phyloP scores from a whole-genome alignment of 257 asterid genomes.

The Solanum lignicaule region DNA sequence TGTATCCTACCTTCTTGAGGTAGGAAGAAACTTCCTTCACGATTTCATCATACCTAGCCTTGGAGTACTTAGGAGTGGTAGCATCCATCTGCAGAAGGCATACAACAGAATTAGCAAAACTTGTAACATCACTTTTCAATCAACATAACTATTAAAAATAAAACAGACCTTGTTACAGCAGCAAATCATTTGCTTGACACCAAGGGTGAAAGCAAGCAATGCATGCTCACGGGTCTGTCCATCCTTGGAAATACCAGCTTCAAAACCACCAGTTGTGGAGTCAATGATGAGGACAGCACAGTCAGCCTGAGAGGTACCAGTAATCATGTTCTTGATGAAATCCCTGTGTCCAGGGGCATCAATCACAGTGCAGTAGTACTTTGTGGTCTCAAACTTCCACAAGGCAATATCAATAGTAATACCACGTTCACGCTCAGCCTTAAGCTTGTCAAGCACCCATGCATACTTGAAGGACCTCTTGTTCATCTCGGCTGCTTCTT shows the following conservation, averaged over 20 bases:
- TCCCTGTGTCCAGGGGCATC: conserved; percentile 93
- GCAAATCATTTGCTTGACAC: conserved; percentile 77
- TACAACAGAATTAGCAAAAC: not conserved
- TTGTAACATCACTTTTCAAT: not conserved
- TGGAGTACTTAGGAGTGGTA: conserved; percentile 55
- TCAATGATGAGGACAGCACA: conserved; percentile 79
- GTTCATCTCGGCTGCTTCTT: conserved; percentile 71
- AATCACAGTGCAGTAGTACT: conserved; percentile 86
- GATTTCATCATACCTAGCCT: conserved; percentile 49
- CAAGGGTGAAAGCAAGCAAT: conserved; percentile 75
- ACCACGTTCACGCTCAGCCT: conserved; percentile 97
- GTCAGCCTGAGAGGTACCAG: conserved; percentile 85
- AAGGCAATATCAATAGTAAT: conserved; percentile 79
- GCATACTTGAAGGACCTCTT: conserved; percentile 87
- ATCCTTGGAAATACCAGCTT: conserved; percentile 81
- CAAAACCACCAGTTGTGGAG: conserved; percentile 86
- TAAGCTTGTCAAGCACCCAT: conserved; percentile 85
- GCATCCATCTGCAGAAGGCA: conserved; percentile 43
- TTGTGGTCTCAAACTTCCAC: conserved; percentile 89
- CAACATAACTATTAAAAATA: not conserved
- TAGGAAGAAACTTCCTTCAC: conserved; percentile 60
- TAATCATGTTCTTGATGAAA: conserved; percentile 81
- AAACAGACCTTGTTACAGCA: conserved; percentile 67
- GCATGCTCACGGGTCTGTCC: conserved; percentile 94
- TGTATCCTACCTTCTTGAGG: conserved; percentile 62